Conservation (phyloP, 768 basidiomycete genomes). For the Cystobasidium onofrii region DNA sequence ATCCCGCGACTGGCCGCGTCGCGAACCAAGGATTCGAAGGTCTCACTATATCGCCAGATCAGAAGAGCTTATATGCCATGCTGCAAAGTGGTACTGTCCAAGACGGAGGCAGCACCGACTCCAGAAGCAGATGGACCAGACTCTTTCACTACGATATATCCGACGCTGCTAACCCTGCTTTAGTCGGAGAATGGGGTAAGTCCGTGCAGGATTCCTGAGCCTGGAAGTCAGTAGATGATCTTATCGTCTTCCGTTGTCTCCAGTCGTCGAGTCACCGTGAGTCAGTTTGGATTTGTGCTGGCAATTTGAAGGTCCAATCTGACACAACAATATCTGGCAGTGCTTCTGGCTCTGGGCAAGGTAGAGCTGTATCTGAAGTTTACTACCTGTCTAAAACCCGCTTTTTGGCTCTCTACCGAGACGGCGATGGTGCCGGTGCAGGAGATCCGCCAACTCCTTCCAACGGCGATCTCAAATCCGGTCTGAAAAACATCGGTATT, state of each 20-base stretch:
- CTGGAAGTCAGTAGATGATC: too few relatives aligned
- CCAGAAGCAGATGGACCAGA: background rate
- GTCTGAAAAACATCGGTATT: slow-evolving; percentile 54
- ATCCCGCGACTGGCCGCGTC: background rate
- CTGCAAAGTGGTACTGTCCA: slow-evolving; percentile 60
- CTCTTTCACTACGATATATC: slow-evolving; percentile 52
- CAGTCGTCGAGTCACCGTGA: slow-evolving; percentile 45
- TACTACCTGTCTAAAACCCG: slow-evolving; percentile 53
- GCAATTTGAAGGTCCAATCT: too few relatives aligned
- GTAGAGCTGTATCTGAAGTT: slow-evolving; percentile 55
- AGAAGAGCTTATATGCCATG: slow-evolving; percentile 55
- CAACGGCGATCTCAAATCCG: slow-evolving; percentile 47
- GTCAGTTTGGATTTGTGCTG: slow-evolving; percentile 42
- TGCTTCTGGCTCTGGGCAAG: slow-evolving; percentile 46
- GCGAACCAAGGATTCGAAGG: slow-evolving; percentile 53
- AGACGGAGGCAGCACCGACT: slow-evolving; percentile 50
- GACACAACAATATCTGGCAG: background rate
- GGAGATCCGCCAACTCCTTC: slow-evolving; percentile 53
- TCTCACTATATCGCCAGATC: slow-evolving; percentile 52
- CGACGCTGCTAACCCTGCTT: slow-evolving; percentile 44
- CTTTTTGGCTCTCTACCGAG: slow-evolving; percentile 58
- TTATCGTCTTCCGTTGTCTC: slow-evolving; percentile 5
- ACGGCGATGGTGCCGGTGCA: slow-evolving; percentile 53
- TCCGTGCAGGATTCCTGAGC: too few relatives aligned
- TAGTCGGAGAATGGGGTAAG: slow-evolving; percentile 58